Conservation (phyloP, 78 protist species). For the Speleostelium caveatum region DNA sequence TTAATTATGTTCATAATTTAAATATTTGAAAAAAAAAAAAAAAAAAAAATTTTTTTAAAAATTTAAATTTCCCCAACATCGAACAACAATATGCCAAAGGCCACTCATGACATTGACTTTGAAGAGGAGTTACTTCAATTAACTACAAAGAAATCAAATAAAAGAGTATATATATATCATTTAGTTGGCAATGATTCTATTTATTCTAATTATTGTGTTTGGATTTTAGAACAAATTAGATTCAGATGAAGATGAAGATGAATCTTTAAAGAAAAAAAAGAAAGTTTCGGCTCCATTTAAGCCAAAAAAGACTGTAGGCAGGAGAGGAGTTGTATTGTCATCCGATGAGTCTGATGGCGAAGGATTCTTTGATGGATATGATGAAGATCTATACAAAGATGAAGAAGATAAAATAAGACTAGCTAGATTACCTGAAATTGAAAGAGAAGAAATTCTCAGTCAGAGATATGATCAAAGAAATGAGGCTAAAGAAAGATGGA, state of each 20-base stretch:
- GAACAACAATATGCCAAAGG: too few species aligned
- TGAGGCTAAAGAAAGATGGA: slow-evolving; percentile 33
- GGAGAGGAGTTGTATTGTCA: not conserved
- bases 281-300: not conserved
- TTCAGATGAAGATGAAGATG: slow-evolving; percentile 2
- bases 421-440: slow-evolving; percentile 35
- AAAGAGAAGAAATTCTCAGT: slow-evolving; percentile 57
- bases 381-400: slow-evolving; percentile 50
- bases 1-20: too few species aligned
- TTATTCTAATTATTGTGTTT: not conserved
- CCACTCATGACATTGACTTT: slow-evolving; percentile 22
- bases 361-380: slow-evolving; percentile 40
- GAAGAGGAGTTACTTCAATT: slow-evolving; percentile 44
- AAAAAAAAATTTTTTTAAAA: too few species aligned
- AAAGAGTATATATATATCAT: slow-evolving; percentile 4
- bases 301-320: not conserved
- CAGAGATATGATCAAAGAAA: slow-evolving; percentile 56
- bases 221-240: not conserved
- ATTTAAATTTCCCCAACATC: too few species aligned
- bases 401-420: slow-evolving; percentile 57
- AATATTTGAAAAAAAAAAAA: too few species aligned
- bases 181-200: not conserved
- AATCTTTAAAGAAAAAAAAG: slow-evolving; percentile 4
- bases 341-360: slow-evolving; percentile 28
- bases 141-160: slow-evolving; percentile 41